Evolutionary conservation across 2,329 filamentous ascomycete genomes (phyloP).

Genomic region (Cordyceps cicadae): DNA sequence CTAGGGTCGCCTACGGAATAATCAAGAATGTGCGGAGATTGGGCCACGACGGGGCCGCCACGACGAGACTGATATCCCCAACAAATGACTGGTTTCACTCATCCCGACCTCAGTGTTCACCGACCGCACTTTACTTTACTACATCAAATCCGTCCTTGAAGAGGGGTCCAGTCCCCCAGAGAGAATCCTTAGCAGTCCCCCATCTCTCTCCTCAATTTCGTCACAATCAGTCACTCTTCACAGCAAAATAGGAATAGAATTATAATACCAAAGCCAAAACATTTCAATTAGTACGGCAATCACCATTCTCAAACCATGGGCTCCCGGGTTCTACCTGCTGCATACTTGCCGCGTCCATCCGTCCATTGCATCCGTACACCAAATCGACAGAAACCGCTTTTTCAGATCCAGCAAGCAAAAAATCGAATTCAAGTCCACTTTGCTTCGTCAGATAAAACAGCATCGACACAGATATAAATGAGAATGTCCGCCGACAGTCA

Average conservation of each 20-base stretch:
- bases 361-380: background rate
- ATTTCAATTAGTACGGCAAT: slow-evolving; percentile 5
- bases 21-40: background rate
- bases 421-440: slow-evolving; percentile 5
- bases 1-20: background rate
- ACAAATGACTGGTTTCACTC: slow-evolving; percentile 6
- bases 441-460: background rate
- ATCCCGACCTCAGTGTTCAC: slow-evolving; percentile 6
- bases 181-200: background rate
- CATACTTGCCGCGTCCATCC: background rate
- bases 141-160: background rate
- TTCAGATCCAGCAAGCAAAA: slow-evolving; percentile 5
- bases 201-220: background rate
- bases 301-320: background rate
- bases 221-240: background rate
- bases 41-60: background rate
- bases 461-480: slow-evolving; percentile 5
- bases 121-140: slow-evolving; percentile 2
- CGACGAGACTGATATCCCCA: slow-evolving; percentile 1
- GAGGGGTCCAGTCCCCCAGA: background rate
- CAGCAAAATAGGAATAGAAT: background rate
- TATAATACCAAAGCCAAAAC: background rate
- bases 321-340: background rate
- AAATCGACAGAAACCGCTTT: slow-evolving; percentile 1
- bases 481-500: background rate